Evolutionary conservation across 805 yeast genomes (phyloP), one percentile per base, ranked within the genome.

Genomic region (Cyberlindnera euphorbiiphila): DNA sequence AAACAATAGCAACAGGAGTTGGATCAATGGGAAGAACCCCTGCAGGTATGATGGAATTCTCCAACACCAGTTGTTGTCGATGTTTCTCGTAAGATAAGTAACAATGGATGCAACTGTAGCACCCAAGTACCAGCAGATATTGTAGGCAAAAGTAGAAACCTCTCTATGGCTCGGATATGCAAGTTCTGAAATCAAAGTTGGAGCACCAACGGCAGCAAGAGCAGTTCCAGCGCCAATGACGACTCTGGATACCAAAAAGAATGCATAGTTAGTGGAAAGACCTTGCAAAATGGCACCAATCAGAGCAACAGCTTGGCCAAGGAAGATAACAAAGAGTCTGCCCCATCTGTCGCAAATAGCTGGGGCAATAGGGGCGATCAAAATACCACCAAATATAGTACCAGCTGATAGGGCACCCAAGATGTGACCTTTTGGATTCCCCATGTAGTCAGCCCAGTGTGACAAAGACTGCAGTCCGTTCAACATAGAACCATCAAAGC

Each of bases 41-140:
- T 76, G 81, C 26, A 76, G 45, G 32, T 62, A 62, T 5, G 75
- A 62, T 17, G 81, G 81, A 33, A 74, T 60, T 56, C 74, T 71
- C 80, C 80, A 75, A 24, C 66, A 58, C 60, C 65, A 65, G 18
- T 58, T 49, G 30, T 46, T 41, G 7, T 26, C 31, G n/a, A 55
- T 27, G 29, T 37, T 43, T 42, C 56, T 56, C 9, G 73, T 60
- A 20, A 29, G 27, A 16, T 47, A 47, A 12, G 49, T 37, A 17
- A 45, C 42, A n/a, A 36, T 32, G n/a, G 48, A 35, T 46, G 75
- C 76, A 40, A 64, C 68, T 3, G 74, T 61, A 9, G 76, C 74
- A 29, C 79, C 79, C 23, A 70, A 47, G 45, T 68, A 71, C 76
- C 74, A 71, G 42, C 67, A 64, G 22, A 67, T 62, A 53, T 73